Conservation (phyloP, 768 basidiomycete species). For the Serpula lacrymans region DNA sequence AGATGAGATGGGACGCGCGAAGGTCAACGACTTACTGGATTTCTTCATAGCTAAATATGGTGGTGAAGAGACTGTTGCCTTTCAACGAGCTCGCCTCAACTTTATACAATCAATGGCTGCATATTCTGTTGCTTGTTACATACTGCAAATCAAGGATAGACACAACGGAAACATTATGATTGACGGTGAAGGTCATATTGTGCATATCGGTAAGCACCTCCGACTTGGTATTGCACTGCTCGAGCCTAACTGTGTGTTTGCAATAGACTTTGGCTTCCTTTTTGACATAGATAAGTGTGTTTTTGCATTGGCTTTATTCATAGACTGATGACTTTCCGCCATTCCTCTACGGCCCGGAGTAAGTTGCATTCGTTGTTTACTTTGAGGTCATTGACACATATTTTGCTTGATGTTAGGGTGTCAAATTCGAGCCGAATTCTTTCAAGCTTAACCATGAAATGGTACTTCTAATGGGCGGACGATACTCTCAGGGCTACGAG, state of each 20-base stretch:
- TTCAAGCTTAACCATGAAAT: slow-evolving; percentile 99
- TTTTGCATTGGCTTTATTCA: slow-evolving; percentile 5
- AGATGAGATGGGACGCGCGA: slow-evolving; percentile 98
- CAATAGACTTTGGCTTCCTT: slow-evolving; percentile 86
- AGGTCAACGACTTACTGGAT: slow-evolving; percentile 92
- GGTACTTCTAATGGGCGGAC: slow-evolving; percentile 96
- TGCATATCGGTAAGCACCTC: slow-evolving; percentile 77
- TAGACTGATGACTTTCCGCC: slow-evolving; percentile 21
- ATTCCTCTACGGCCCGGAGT: slow-evolving; percentile 55
- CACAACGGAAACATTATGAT: slow-evolving; percentile 99
- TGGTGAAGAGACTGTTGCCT: slow-evolving; percentile 80
- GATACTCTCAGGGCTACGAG: slow-evolving; percentile 90
- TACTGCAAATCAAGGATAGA: slow-evolving; percentile 96
- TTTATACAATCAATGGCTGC: slow-evolving; percentile 99
- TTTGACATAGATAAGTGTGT: slow-evolving; percentile 96
- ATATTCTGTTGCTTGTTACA: slow-evolving; percentile 97
- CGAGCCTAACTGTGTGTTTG: not conserved
- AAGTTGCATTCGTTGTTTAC: slow-evolving; percentile 20
- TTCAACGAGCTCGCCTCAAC: slow-evolving; percentile 90
- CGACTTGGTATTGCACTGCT: not conserved
- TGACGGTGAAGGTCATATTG: slow-evolving; percentile 94
- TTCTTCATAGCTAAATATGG: slow-evolving; percentile 96
- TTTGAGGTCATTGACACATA: slow-evolving; percentile 9
- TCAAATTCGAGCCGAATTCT: slow-evolving; percentile 97
- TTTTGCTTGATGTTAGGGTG: slow-evolving; percentile 52